A percentile compares a stretch with the other conserved stretches of the same genome.
Evolutionary conservation across 257 asterid species (phyloP).

Genomic region (Solanum neorickii): DNA sequence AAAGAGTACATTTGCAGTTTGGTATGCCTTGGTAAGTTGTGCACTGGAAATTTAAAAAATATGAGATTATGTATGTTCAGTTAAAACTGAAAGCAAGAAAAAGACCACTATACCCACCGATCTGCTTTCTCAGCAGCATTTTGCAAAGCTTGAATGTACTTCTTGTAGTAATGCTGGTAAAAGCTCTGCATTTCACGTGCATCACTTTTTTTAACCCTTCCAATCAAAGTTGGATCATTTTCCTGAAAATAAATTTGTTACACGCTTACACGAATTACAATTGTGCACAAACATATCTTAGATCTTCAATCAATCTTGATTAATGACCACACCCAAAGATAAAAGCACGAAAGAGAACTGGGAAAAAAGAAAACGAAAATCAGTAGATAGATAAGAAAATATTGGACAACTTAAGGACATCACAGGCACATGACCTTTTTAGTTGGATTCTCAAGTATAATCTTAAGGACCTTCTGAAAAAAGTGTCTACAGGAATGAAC

Average conservation of each 20-base stretch:
- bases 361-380: not conserved
- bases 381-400: not conserved
- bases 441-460: not conserved
- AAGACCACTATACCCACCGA: constrained; percentile 42
- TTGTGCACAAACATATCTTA: not conserved
- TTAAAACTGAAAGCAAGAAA: not conserved
- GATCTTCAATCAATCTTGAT: not conserved
- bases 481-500: not conserved
- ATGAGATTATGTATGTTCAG: not conserved
- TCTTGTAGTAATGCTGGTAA: constrained; percentile 94
- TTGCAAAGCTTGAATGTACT: constrained; percentile 96
- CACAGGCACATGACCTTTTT: not conserved
- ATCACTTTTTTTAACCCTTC: constrained; percentile 98
- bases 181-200: constrained; percentile 99
- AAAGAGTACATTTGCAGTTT: constrained; percentile 96
- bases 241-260: constrained; percentile 42
- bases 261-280: not conserved
- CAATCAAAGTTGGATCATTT: constrained; percentile 92
- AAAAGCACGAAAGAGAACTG: not conserved
- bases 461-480: not conserved
- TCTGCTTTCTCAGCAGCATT: constrained; percentile 98
- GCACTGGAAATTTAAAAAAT: constrained; percentile 51
- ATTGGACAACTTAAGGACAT: not conserved
- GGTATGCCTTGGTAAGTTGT: constrained; percentile 96
- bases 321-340: not conserved